These are phyloP conservation scores for Solanum peruvianum DNA, from an alignment of 257 asterid species.

Conservation along the genomic window DNA sequence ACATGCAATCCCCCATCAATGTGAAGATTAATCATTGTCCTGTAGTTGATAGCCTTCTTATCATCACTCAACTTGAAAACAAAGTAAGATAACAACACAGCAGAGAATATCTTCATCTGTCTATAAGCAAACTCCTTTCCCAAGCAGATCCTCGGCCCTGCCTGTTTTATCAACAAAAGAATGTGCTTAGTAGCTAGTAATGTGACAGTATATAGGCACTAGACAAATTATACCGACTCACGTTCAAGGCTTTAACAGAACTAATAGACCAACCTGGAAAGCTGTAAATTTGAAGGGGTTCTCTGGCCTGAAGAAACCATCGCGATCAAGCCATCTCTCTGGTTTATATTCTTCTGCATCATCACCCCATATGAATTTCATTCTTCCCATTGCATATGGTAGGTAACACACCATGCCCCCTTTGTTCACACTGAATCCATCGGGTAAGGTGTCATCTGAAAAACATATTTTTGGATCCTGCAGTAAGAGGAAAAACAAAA, in stretches of 20 bases:
- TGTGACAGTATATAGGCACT: not conserved
- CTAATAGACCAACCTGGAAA: slow-evolving; percentile 28
- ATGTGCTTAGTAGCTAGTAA: not conserved
- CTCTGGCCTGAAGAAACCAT: slow-evolving; percentile 29
- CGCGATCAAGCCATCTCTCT: slow-evolving; percentile 45
- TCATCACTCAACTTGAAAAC: slow-evolving; percentile 26
- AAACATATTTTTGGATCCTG: slow-evolving; percentile 38
- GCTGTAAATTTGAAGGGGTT: slow-evolving; percentile 51
- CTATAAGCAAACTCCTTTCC: slow-evolving; percentile 50
- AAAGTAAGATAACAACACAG: slow-evolving; percentile 27
- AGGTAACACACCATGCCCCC: slow-evolving; percentile 40
- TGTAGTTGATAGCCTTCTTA: slow-evolving; percentile 21
- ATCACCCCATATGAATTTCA: slow-evolving; percentile 50
- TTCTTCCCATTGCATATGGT: slow-evolving; percentile 65
- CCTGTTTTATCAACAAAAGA: slow-evolving; percentile 18
- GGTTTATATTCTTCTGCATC: slow-evolving; percentile 43
- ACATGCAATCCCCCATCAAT: slow-evolving; percentile 42
- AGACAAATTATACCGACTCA: not conserved
- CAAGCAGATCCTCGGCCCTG: slow-evolving; percentile 44
- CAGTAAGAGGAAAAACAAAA: not conserved
- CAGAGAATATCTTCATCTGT: slow-evolving; percentile 53
- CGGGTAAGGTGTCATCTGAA: slow-evolving; percentile 40
- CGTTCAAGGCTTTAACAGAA: not conserved
- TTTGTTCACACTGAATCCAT: slow-evolving; percentile 43
- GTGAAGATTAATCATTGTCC: slow-evolving; percentile 50